Percentiles rank a stretch among this genome's conserved stretches.
Conservation (phyloP, 495 filamentous ascomycete species). For the Talaromyces ruber region DNA sequence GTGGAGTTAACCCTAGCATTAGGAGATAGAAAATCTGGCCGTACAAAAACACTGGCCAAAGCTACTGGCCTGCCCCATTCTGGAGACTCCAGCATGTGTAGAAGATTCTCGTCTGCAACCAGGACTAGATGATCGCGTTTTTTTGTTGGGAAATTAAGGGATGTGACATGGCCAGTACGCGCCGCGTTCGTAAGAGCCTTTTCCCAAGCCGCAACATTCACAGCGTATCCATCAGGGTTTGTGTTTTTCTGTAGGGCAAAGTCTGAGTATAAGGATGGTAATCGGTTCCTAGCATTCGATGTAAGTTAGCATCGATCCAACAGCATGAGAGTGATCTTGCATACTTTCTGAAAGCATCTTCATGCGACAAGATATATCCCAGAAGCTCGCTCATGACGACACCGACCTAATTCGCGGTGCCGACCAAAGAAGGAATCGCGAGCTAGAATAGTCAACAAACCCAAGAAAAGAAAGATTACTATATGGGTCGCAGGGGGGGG, state of each 20-base stretch:
- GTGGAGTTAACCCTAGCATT: neutral
- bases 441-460: neutral
- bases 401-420: neutral
- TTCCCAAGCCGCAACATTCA: conserved; percentile 81
- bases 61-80: conserved; percentile 82
- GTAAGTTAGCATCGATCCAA: conserved; percentile 5
- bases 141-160: conserved; percentile 1
- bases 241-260: conserved; percentile 68
- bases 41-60: conserved; percentile 66
- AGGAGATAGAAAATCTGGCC: conserved; percentile 7
- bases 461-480: neutral
- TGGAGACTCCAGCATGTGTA: conserved; percentile 60
- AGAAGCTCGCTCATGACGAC: conserved; percentile 50
- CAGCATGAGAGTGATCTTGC: neutral
- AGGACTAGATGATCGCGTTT: conserved; percentile 49
- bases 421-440: neutral
- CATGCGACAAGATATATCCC: conserved; percentile 49
- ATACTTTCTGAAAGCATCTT: conserved; percentile 60
- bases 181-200: conserved; percentile 60
- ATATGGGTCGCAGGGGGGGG: neutral
- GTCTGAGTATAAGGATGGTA: conserved; percentile 91
- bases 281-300: conserved; percentile 51
- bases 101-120: conserved; percentile 57
- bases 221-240: conserved; percentile 85
- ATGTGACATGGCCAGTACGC: conserved; percentile 49